These are phyloP conservation scores for Fusarium coicis DNA, from an alignment of 2,329 filamentous ascomycete species.

Conservation along the genomic window DNA sequence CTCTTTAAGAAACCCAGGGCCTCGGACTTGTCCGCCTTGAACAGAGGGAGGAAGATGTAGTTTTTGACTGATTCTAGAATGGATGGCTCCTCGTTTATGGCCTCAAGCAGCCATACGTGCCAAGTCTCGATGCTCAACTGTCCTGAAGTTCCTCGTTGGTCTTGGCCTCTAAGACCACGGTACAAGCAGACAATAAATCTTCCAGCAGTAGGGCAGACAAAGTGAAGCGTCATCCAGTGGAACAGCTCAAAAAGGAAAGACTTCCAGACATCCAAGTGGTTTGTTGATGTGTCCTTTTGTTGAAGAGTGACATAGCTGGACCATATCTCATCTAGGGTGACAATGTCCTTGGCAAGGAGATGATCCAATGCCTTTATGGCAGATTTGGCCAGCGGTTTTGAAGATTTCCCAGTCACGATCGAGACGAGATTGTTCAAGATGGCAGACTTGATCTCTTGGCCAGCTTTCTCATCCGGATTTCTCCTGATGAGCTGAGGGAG, in stretches of 20 bases:
- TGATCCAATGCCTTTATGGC: conserved; percentile 74
- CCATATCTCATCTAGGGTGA: conserved; percentile 60
- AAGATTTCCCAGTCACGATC: conserved; percentile 68
- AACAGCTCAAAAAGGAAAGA: conserved; percentile 61
- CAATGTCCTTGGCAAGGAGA: conserved; percentile 69
- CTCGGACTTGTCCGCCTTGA: conserved; percentile 65
- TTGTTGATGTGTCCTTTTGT: conserved; percentile 31
- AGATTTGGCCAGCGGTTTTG: conserved; percentile 74
- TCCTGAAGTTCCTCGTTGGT: conserved; percentile 36
- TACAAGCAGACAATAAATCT: conserved; percentile 70
- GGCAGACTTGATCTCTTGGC: conserved; percentile 53
- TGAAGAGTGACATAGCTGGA: conserved; percentile 56
- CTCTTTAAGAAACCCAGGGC: conserved; percentile 68
- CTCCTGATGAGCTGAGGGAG: conserved; percentile 61
- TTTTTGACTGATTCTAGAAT: conserved; percentile 72
- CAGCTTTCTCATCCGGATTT: conserved; percentile 58
- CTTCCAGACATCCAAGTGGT: conserved; percentile 58
- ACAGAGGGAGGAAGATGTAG: conserved; percentile 71
- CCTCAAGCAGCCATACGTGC: conserved; percentile 66
- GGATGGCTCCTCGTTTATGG: conserved; percentile 59
- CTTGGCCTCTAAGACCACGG: conserved; percentile 54
- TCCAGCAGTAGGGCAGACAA: conserved; percentile 69
- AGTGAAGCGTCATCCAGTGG: conserved; percentile 66
- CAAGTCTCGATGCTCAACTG: conserved; percentile 56
- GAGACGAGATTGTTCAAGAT: conserved; percentile 65